Percentiles rank a stretch among this genome's conserved stretches.
Evolutionary conservation across 163 green algal genomes (phyloP).

Genomic region (Scenedesmus sp.): DNA sequence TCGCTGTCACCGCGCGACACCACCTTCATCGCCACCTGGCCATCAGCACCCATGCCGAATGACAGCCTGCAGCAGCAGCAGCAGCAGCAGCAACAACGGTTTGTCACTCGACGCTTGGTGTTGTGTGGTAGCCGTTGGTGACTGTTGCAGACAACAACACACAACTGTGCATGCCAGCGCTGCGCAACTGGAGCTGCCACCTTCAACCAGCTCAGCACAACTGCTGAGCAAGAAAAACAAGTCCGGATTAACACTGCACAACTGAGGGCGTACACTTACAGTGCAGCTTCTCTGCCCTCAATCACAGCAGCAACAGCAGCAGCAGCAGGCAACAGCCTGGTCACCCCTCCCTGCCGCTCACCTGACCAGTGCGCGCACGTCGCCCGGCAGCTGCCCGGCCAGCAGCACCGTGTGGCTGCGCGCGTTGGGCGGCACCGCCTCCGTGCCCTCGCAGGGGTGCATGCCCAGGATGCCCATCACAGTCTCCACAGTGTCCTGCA

Average conservation of each 20-base stretch:
- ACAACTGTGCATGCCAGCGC: no score
- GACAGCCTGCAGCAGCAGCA: slow-evolving; percentile 69
- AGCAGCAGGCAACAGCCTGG: not conserved
- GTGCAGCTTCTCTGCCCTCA: not conserved
- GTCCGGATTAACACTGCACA: no score
- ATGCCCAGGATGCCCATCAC: slow-evolving; percentile 95
- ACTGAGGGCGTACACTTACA: not conserved
- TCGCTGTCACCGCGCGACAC: slow-evolving; percentile 81
- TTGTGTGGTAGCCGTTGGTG: no score
- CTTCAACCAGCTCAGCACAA: not conserved
- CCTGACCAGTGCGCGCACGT: slow-evolving; percentile 63
- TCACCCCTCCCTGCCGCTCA: not conserved
- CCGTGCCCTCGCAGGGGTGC: slow-evolving; percentile 89
- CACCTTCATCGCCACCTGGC: slow-evolving; percentile 98
- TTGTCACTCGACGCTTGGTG: no score
- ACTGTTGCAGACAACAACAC: no score
- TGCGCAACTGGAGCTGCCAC: not conserved
- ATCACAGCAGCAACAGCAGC: not conserved
- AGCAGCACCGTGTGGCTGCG: slow-evolving; percentile 94
- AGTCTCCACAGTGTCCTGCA: slow-evolving; percentile 92
- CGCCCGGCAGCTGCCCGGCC: slow-evolving; percentile 85
- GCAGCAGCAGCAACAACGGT: not conserved
- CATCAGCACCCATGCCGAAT: slow-evolving; percentile 93
- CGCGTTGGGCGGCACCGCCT: slow-evolving; percentile 95
- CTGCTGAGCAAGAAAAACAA: no score